Conservation (phyloP, 257 asterid genomes). For the Fraxinus excelsior region DNA sequence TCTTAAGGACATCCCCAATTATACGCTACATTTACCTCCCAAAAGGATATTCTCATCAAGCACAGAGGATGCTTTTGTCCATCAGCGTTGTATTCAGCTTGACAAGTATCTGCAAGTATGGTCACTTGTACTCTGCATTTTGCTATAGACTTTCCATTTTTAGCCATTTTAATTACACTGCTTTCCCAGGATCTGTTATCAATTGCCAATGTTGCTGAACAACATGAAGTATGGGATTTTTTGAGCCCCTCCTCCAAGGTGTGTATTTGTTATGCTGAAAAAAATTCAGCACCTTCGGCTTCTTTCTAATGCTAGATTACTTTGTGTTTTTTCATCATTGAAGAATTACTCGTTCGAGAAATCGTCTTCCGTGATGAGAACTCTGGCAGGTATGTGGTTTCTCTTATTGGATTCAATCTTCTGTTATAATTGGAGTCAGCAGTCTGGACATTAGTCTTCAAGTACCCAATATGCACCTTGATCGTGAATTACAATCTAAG, state of each 20-base stretch:
- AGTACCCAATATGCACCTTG: not conserved
- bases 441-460: slow-evolving; percentile 6
- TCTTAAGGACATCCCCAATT: slow-evolving; percentile 93
- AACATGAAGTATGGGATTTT: slow-evolving; percentile 99
- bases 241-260: slow-evolving; percentile 94
- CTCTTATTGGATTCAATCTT: slow-evolving; percentile 26
- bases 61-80: slow-evolving; percentile 95
- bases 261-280: slow-evolving; percentile 26
- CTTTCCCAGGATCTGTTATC: slow-evolving; percentile 82
- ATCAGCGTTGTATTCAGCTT: slow-evolving; percentile 96
- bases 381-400: slow-evolving; percentile 74
- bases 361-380: slow-evolving; percentile 91
- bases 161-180: slow-evolving; percentile 27
- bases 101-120: slow-evolving; percentile 91
- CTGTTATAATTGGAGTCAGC: not conserved
- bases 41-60: slow-evolving; percentile 98
- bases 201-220: slow-evolving; percentile 99
- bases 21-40: slow-evolving; percentile 93
- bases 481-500: not conserved
- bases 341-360: slow-evolving; percentile 96
- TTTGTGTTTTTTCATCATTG: slow-evolving; percentile 40
- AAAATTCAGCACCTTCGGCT: slow-evolving; percentile 8
- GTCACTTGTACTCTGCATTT: slow-evolving; percentile 23
- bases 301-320: slow-evolving; percentile 30
- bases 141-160: slow-evolving; percentile 24